A percentile compares a stretch with the other conserved stretches of the same genome.
These are phyloP conservation scores for Quercus mongolica DNA, from an alignment of 306 rosid species.

Conservation along the genomic window DNA sequence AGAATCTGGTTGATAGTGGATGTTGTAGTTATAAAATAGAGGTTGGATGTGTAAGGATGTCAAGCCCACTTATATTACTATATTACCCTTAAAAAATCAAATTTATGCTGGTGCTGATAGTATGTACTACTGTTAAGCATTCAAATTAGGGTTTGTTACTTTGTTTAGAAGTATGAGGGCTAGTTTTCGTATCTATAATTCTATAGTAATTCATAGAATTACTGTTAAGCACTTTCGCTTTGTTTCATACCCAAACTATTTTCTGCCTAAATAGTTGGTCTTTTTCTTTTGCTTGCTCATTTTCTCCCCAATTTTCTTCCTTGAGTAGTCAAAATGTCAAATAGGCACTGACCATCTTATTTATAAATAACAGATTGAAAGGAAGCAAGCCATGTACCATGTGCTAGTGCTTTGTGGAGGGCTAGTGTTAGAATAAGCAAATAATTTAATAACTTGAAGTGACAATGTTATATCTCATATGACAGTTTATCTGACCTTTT, in stretches of 20 bases:
- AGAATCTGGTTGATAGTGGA: too few relatives aligned
- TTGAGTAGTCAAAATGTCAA: not conserved
- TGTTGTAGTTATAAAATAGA: too few relatives aligned
- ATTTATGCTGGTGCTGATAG: not conserved
- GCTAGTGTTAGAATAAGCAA: not conserved
- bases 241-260: not conserved
- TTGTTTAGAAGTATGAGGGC: not conserved
- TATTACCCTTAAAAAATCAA: not conserved
- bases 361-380: not conserved
- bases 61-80: not conserved
- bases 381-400: not conserved
- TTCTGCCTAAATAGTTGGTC: not conserved
- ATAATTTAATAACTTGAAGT: not conserved
- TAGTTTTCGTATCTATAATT: not conserved
- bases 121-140: not conserved
- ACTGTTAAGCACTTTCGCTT: too few relatives aligned
- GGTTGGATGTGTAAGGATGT: not conserved
- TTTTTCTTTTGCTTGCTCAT: not conserved
- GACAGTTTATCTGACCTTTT: not conserved
- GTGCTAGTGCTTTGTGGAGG: not conserved
- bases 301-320: not conserved
- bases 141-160: not conserved
- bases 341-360: not conserved
- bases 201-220: too few relatives aligned
- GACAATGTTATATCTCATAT: not conserved